phyloP scores from a whole-genome alignment of 352 stramenopile genomes.

The Globisporangium paroecandrum region DNA sequence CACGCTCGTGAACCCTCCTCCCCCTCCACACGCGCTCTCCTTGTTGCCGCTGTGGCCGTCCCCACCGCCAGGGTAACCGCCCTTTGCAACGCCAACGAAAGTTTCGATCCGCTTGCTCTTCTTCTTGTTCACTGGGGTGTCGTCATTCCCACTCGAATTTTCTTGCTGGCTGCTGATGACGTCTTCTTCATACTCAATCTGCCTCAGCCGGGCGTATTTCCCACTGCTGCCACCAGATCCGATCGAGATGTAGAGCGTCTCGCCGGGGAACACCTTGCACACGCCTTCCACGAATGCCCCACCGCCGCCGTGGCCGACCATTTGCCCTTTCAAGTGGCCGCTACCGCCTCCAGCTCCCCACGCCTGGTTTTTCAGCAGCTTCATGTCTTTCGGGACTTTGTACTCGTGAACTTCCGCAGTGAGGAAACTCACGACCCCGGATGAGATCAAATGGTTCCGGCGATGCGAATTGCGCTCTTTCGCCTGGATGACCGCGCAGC shows the following conservation, averaged over 20 bases:
- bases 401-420: slow-evolving; percentile 60
- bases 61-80: slow-evolving; percentile 52
- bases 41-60: slow-evolving; percentile 66
- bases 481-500: slow-evolving; percentile 41
- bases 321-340: slow-evolving; percentile 47
- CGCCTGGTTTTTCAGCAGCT: slow-evolving; percentile 63
- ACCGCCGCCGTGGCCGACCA: slow-evolving; percentile 50
- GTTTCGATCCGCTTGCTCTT: slow-evolving; percentile 34
- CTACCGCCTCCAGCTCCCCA: slow-evolving; percentile 74
- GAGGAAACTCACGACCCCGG: slow-evolving; percentile 58
- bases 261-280: slow-evolving; percentile 54
- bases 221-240: slow-evolving; percentile 44
- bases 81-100: slow-evolving; percentile 38
- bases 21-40: slow-evolving; percentile 59
- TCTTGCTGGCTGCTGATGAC: not conserved
- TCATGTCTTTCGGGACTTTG: slow-evolving; percentile 60
- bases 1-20: slow-evolving; percentile 68
- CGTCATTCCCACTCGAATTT: not conserved
- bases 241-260: slow-evolving; percentile 62
- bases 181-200: slow-evolving; percentile 25
- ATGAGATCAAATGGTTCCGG: slow-evolving; percentile 51
- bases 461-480: slow-evolving; percentile 65
- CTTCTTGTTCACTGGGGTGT: slow-evolving; percentile 12
- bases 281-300: slow-evolving; percentile 68
- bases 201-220: slow-evolving; percentile 40